Evolutionary conservation across 2,329 filamentous ascomycete species (phyloP).

Genomic region (Ramichloridium luteum): DNA sequence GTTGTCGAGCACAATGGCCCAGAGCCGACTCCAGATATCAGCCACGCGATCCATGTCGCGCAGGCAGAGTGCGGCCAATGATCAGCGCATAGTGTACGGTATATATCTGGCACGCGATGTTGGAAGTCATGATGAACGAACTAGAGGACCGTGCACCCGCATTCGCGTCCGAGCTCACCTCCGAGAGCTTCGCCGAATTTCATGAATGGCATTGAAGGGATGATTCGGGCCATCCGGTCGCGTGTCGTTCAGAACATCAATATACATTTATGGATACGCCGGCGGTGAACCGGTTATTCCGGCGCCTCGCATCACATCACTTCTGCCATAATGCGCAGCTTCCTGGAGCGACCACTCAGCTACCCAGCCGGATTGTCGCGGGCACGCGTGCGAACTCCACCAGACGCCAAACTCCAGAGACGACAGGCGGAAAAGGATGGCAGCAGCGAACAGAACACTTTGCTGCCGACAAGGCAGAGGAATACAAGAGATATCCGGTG

Average conservation of each 20-base stretch:
- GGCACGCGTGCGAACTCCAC: slow-evolving; percentile 4
- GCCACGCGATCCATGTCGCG: no score
- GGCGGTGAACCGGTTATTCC: slow-evolving; percentile 64
- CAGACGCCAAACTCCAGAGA: slow-evolving; percentile 20
- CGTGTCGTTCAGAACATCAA: neutral
- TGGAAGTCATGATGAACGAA: no score
- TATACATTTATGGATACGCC: slow-evolving; percentile 84
- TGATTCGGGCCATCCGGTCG: neutral
- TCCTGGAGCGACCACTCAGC: slow-evolving; percentile 8
- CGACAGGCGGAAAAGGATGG: slow-evolving; percentile 59
- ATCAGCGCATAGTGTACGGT: no score
- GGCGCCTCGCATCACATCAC: slow-evolving; percentile 69
- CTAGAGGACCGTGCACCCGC: no score
- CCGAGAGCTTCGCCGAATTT: slow-evolving; percentile 5
- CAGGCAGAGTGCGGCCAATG: no score
- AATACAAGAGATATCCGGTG: slow-evolving; percentile 70
- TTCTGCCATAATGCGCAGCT: slow-evolving; percentile 21
- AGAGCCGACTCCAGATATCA: slow-evolving; percentile 17
- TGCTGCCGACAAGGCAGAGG: slow-evolving; percentile 62
- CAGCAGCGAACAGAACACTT: slow-evolving; percentile 70
- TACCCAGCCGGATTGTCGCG: slow-evolving; percentile 9
- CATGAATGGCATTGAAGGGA: neutral
- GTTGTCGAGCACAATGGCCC: slow-evolving; percentile 22
- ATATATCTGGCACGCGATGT: no score
- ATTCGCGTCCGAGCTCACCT: slow-evolving; percentile 5